These are phyloP conservation scores for Centrapalus pauciflorus DNA, from an alignment of 129 eudicot genomes.

Conservation along the genomic window DNA sequence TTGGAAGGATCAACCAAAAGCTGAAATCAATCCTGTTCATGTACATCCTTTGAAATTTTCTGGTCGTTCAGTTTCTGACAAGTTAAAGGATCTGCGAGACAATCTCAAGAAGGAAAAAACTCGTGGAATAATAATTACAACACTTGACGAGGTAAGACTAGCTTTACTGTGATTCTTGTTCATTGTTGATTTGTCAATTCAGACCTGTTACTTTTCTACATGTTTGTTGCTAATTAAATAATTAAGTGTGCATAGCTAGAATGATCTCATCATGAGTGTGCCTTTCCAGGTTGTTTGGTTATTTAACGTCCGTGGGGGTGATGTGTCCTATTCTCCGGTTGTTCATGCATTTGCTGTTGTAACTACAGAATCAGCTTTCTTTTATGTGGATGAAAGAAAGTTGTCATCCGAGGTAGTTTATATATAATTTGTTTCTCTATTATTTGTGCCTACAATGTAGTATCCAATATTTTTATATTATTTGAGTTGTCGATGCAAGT, in stretches of 20 bases:
- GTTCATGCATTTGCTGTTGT: constrained; percentile 93
- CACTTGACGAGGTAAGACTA: constrained; percentile 80
- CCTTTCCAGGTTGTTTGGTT: constrained; percentile 85
- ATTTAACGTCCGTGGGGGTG: constrained; percentile 83
- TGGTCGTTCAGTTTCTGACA: constrained; percentile 84
- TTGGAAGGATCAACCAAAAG: constrained; percentile 78
- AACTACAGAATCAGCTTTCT: constrained; percentile 66
- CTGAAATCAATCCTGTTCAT: constrained; percentile 60
- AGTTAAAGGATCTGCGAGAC: constrained; percentile 71
- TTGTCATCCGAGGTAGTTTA: constrained; percentile 70
- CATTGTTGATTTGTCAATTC: neutral
- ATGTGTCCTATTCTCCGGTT: constrained; percentile 88
- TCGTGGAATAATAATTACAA: constrained; percentile 59
- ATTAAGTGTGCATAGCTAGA: neutral
- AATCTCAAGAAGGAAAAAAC: constrained; percentile 62
- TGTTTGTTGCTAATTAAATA: constrained; percentile 9
- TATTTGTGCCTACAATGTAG: too few species aligned
- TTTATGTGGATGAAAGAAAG: constrained; percentile 83
- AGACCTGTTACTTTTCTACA: neutral
- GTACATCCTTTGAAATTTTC: constrained; percentile 77
- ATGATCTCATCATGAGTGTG: neutral
- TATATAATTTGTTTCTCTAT: neutral
- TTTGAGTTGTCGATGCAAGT: neutral
- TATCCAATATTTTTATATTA: neutral
- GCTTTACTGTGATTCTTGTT: neutral